phyloP scores from a whole-genome alignment of 345 rosid species.

The Hibiscus trionum region DNA sequence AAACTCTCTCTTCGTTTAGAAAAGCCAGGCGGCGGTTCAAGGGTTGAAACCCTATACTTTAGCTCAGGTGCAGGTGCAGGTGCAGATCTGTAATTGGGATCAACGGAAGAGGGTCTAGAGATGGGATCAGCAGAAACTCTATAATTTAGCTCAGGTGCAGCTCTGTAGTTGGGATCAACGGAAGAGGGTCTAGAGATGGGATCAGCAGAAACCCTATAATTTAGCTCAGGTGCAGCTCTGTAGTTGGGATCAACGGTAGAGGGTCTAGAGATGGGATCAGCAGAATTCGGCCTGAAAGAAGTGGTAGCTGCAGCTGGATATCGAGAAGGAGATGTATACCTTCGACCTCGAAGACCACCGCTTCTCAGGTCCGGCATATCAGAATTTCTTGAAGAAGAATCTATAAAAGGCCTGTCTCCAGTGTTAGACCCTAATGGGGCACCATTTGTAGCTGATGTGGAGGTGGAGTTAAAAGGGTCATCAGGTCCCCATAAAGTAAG shows the following conservation, averaged over 20 bases:
- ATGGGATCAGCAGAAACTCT: slow-evolving; percentile 13
- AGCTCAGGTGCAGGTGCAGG: no score
- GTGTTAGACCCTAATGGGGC: slow-evolving; percentile 39
- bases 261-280: slow-evolving; percentile 50
- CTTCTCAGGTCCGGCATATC: slow-evolving; percentile 57
- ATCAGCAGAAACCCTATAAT: slow-evolving; percentile 42
- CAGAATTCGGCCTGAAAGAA: slow-evolving; percentile 51
- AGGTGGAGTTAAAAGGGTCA: slow-evolving; percentile 63
- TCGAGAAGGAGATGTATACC: slow-evolving; percentile 58
- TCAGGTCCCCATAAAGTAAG: slow-evolving; percentile 95
- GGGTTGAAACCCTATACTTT: slow-evolving; percentile 24
- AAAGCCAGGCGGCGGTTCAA: slow-evolving; percentile 49
- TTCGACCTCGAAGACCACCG: slow-evolving; percentile 43
- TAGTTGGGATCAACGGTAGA: slow-evolving; percentile 43
- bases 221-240: slow-evolving; percentile 54
- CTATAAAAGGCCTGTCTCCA: slow-evolving; percentile 47
- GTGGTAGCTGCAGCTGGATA: slow-evolving; percentile 52
- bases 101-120: no score
- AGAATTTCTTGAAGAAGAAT: slow-evolving; percentile 50
- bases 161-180: slow-evolving; percentile 13
- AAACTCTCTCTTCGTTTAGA: slow-evolving; percentile 58
- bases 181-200: slow-evolving; percentile 46
- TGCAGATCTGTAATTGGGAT: no score
- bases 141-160: slow-evolving; percentile 49
- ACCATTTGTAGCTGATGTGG: slow-evolving; percentile 37